phyloP scores from a whole-genome alignment of 2,329 filamentous ascomycete genomes.

The Bipolaris victoriae region DNA sequence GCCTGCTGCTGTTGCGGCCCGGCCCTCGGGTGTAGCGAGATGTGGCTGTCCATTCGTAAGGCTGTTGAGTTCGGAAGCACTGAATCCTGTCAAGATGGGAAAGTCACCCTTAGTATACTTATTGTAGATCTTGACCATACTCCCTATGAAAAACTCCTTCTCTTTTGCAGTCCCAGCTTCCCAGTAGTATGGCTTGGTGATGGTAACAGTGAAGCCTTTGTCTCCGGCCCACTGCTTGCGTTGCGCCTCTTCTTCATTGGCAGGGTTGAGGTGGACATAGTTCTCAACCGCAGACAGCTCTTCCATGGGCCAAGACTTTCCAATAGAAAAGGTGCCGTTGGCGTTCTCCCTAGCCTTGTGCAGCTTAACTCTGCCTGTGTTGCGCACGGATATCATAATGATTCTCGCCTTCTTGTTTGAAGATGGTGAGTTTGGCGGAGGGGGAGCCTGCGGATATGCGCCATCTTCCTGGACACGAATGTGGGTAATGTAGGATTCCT shows the following conservation, averaged over 20 bases:
- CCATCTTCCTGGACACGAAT: constrained; percentile 89
- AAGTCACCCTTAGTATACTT: constrained; percentile 80
- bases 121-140: constrained; percentile 91
- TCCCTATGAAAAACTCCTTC: constrained; percentile 98
- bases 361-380: constrained; percentile 89
- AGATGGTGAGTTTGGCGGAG: constrained; percentile 76
- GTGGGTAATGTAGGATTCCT: constrained; percentile 97
- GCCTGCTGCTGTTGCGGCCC: constrained; percentile 22
- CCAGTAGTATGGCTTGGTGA: constrained; percentile 98
- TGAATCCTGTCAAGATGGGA: constrained; percentile 83
- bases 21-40: constrained; percentile 38
- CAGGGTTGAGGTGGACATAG: constrained; percentile 68
- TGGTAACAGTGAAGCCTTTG: constrained; percentile 83
- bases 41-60: constrained; percentile 64
- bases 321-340: constrained; percentile 94
- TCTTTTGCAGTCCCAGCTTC: constrained; percentile 91
- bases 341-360: constrained; percentile 97
- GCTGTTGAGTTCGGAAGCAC: constrained; percentile 75
- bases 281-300: constrained; percentile 85
- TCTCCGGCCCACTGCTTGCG: constrained; percentile 78
- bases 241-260: constrained; percentile 65
- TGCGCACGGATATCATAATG: constrained; percentile 91
- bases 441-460: constrained; percentile 79
- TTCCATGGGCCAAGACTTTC: constrained; percentile 97
- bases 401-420: constrained; percentile 85